These are phyloP conservation scores for Metrosideros polymorpha DNA, from an alignment of 441 rosid genomes.

Conservation along the genomic window DNA sequence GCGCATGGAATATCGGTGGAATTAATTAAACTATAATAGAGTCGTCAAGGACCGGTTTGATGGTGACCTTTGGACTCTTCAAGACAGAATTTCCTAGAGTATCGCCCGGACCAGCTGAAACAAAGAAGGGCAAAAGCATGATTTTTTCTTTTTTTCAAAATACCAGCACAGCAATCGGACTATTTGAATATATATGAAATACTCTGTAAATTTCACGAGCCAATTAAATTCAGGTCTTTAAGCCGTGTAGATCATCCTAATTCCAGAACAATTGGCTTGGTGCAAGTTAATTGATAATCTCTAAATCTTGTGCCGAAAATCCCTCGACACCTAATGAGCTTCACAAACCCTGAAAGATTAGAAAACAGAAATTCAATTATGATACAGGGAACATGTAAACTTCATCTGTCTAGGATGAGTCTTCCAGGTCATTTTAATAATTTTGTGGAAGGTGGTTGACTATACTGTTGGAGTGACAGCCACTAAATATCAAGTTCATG, in stretches of 20 bases:
- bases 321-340: not conserved
- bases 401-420: not conserved
- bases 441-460: not conserved
- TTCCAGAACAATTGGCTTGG: not conserved
- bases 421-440: not conserved
- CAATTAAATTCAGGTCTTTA: not conserved
- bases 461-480: not conserved
- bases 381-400: not conserved
- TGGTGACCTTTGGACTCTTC: not conserved
- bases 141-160: not conserved
- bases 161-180: not conserved
- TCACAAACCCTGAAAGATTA: not conserved
- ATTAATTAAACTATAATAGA: not conserved
- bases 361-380: not conserved
- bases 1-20: not conserved
- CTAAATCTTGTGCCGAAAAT: not conserved
- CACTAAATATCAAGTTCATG: not conserved
- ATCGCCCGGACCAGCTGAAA: not conserved
- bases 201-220: not conserved
- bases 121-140: not conserved
- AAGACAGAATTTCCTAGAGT: not conserved
- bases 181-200: not conserved
- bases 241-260: not conserved
- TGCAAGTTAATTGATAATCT: not conserved
- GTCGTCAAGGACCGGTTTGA: not conserved